Conservation (phyloP, 306 rosid genomes). For the Crotalaria pallida region DNA sequence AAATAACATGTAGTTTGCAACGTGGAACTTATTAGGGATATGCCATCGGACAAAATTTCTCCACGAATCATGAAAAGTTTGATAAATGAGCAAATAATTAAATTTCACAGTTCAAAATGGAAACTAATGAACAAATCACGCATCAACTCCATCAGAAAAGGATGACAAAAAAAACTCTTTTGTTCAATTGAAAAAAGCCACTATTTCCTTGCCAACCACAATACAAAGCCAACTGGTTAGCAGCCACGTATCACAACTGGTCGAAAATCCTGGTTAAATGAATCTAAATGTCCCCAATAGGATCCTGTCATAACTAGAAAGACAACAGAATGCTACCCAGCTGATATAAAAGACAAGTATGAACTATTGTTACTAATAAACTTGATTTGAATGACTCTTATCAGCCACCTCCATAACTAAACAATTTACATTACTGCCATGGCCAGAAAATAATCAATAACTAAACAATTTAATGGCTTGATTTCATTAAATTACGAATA, state of each 20-base stretch:
- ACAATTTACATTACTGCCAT: constrained; percentile 29
- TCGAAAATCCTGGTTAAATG: not conserved
- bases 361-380: too few species aligned
- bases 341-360: not conserved
- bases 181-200: not conserved
- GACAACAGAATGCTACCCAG: not conserved
- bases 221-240: not conserved
- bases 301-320: not conserved
- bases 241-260: not conserved
- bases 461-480: constrained; percentile 1
- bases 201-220: not conserved
- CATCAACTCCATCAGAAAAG: not conserved
- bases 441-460: not conserved
- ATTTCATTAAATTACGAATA: not conserved
- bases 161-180: not conserved
- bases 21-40: not conserved
- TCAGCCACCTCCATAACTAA: too few species aligned
- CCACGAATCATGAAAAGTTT: not conserved
- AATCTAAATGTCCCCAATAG: not conserved
- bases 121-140: not conserved
- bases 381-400: too few species aligned
- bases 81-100: not conserved
- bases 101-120: not conserved
- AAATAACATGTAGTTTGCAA: not conserved
- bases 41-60: not conserved